Evolutionary conservation across 805 yeast genomes (phyloP).

Genomic region (Candida berthetii): DNA sequence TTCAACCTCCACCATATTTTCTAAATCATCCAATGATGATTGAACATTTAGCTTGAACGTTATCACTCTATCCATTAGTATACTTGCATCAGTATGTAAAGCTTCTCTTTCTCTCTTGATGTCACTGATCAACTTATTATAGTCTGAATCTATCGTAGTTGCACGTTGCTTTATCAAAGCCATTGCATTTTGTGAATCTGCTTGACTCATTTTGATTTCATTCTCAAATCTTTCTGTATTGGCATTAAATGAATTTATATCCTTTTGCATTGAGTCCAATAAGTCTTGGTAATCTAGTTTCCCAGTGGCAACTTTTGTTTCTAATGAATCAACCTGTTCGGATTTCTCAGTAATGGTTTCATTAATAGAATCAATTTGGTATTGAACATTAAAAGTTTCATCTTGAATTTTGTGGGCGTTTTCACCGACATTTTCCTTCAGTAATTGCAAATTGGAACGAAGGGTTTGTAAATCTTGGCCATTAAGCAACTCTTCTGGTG

Average conservation of each 20-base stretch:
- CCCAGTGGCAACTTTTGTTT: constrained; percentile 45
- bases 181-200: constrained; percentile 41
- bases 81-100: constrained; percentile 47
- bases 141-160: constrained; percentile 45
- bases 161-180: constrained; percentile 42
- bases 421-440: constrained; percentile 40
- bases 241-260: constrained; percentile 46
- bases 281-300: constrained; percentile 51
- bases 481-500: constrained; percentile 32
- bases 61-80: constrained; percentile 53
- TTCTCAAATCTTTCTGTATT: constrained; percentile 61
- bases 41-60: constrained; percentile 66
- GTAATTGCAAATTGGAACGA: constrained; percentile 29
- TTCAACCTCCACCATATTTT: constrained; percentile 38
- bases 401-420: constrained; percentile 48
- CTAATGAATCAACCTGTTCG: constrained; percentile 50
- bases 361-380: constrained; percentile 46
- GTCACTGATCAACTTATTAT: constrained; percentile 42
- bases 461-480: constrained; percentile 32
- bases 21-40: constrained; percentile 54
- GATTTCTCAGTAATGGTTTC: constrained; percentile 52
- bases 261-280: constrained; percentile 47
- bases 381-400: constrained; percentile 50
- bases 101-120: constrained; percentile 39
- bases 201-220: constrained; percentile 45